These are phyloP conservation scores for Auricularia auricula-judae DNA, from an alignment of 768 basidiomycete species.

Conservation along the genomic window DNA sequence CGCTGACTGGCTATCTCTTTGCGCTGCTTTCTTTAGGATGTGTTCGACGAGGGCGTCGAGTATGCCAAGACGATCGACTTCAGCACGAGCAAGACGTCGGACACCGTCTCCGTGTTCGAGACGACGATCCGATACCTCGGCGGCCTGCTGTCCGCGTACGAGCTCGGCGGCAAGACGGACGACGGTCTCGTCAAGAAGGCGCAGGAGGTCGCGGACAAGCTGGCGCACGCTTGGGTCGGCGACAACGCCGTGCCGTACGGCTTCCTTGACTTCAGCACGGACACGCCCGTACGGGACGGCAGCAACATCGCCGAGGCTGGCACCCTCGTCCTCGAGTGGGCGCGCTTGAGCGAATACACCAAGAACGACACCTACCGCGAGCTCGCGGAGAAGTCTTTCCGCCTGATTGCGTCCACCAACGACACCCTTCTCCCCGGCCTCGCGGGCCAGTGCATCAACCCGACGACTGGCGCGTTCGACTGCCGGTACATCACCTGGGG, in stretches of 20 bases:
- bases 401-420: constrained; percentile 33
- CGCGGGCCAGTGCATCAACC: constrained; percentile 48
- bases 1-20: background rate
- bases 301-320: constrained; percentile 25
- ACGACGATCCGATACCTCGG: constrained; percentile 39
- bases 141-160: constrained; percentile 32
- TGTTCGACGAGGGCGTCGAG: constrained; percentile 22
- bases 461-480: constrained; percentile 35
- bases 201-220: constrained; percentile 47
- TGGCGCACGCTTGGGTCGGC: background rate
- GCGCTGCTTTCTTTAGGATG: constrained; percentile 23
- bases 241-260: constrained; percentile 25
- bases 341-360: constrained; percentile 41
- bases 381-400: constrained; percentile 41
- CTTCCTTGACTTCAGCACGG: constrained; percentile 26
- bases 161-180: constrained; percentile 37
- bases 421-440: constrained; percentile 35
- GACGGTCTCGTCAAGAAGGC: constrained; percentile 49
- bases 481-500: constrained; percentile 57
- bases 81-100: constrained; percentile 31
- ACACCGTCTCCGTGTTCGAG: constrained; percentile 27
- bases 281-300: constrained; percentile 17
- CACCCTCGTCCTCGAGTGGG: constrained; percentile 15
- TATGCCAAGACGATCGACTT: constrained; percentile 47
- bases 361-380: constrained; percentile 48